Evolutionary conservation across 805 yeast genomes (phyloP), one percentile per base, ranked within the genome.

Genomic region (Candida koratica): DNA sequence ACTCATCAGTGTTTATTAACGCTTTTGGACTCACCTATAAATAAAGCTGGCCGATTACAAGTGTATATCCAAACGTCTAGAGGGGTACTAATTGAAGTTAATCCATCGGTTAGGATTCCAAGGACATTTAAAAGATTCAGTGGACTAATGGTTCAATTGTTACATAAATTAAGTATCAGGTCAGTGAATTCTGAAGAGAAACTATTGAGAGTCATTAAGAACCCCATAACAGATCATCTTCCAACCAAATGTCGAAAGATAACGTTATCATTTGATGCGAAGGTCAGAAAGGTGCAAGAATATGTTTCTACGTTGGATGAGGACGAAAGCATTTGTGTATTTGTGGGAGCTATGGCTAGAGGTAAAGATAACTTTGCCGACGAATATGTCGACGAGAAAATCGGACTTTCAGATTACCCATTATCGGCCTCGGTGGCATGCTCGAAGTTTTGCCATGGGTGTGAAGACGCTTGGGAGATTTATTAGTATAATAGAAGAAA

Each of bases 341-440:
- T 93, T 61, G 97, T 93, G 31, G 98, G 98, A 56, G 96, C 98
- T 31, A 93, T 93, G 96, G 98, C 98, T 14, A 81, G 97, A 61
- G 98, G 98, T 55, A 84, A 83, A 58, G 98, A 93, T 63, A 88
- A 80, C 50, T 93, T 93, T 62, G 98, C 98, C 16, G 98, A 93
- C 60, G 97, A 89, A 61, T 90, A 61, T 55, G 95, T 90, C 28
- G 97, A 93, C 59, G 97, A 93, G 61, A 93, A 90, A 56, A 83
- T 93, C 41, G 97, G 97, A 50, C 80, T 93, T 39, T 87, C 97
- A 23, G 88, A 90, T 53, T 93, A 89, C 60, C 95, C 98, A 35
- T 73, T 93, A 44, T 84, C 95, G 37, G 98, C 98, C 3, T 88
- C 97, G 9, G 97, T 93, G 38, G 97, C 98, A 4, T 93, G 97